Percentiles rank a stretch among this genome's conserved stretches.
Conservation (phyloP, 2,329 filamentous ascomycete species). For the Epichloe sp. region DNA sequence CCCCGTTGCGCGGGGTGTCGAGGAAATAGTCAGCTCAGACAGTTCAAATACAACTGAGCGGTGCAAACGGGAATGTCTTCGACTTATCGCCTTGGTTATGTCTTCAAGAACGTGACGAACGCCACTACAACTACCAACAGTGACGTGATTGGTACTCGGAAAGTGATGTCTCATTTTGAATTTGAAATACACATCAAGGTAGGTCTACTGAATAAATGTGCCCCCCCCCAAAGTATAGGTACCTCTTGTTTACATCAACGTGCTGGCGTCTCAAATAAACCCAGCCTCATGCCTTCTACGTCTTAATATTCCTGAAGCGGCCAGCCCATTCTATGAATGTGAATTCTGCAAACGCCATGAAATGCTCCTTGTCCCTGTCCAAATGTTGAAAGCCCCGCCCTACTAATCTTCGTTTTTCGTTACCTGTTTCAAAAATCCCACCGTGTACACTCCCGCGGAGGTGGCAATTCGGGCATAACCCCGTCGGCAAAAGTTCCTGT, state of each 20-base stretch:
- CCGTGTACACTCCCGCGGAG: constrained; percentile 59
- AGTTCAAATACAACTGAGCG: constrained; percentile 4
- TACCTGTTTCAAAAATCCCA: constrained; percentile 51
- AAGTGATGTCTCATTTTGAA: too few species aligned
- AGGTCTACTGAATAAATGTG: too few species aligned
- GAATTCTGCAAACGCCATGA: constrained; percentile 8
- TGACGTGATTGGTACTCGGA: too few species aligned
- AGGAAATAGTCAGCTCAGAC: background rate
- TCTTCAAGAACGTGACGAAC: background rate
- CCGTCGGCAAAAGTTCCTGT: constrained; percentile 57
- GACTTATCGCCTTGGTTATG: background rate
- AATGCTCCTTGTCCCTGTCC: constrained; percentile 4
- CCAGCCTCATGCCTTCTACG: background rate
- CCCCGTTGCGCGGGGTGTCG: background rate
- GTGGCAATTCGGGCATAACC: constrained; percentile 64
- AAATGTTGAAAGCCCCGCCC: background rate
- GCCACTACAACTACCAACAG: too few species aligned
- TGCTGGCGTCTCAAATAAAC: background rate
- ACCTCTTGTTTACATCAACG: background rate
- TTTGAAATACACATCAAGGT: too few species aligned
- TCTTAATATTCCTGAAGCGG: background rate
- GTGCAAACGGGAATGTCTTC: background rate
- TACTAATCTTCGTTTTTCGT: background rate
- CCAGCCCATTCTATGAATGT: background rate
- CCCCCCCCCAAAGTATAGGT: too few species aligned